Conservation (phyloP, 2,329 filamentous ascomycete genomes). For the Colletotrichum costaricense region DNA sequence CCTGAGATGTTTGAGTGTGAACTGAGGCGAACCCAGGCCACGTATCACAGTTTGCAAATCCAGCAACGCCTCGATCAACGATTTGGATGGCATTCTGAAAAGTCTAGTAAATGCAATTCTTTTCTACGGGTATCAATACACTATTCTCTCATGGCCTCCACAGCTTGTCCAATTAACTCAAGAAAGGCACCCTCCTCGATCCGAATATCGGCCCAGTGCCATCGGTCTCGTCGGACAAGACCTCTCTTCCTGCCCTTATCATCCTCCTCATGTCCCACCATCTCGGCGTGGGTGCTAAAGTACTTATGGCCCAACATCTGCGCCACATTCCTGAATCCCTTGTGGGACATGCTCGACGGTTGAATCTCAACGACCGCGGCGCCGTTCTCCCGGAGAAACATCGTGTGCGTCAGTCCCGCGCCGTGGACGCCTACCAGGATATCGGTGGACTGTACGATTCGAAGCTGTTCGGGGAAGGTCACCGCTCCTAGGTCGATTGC, state of each 20-base stretch:
- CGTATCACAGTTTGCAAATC: too few relatives aligned
- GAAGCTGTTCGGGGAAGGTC: constrained; percentile 50
- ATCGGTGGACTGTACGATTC: constrained; percentile 49
- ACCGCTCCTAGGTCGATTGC: constrained; percentile 48
- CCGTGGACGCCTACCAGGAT: constrained; percentile 57
- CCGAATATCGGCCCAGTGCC: too few relatives aligned
- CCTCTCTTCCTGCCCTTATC: neutral
- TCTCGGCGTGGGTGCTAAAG: constrained; percentile 47
- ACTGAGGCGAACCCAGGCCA: too few relatives aligned
- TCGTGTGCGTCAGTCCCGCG: constrained; percentile 53
- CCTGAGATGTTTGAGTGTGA: too few relatives aligned
- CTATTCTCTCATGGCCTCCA: too few relatives aligned
- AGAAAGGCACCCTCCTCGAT: too few relatives aligned
- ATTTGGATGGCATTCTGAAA: too few relatives aligned
- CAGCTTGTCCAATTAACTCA: too few relatives aligned
- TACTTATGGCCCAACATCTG: constrained; percentile 49
- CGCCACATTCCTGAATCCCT: constrained; percentile 55
- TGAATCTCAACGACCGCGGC: constrained; percentile 55
- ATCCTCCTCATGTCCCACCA: constrained; percentile 11
- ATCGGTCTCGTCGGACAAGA: neutral
- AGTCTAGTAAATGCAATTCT: too few relatives aligned
- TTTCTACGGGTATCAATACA: too few relatives aligned
- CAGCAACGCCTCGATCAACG: too few relatives aligned
- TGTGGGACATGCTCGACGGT: constrained; percentile 47
- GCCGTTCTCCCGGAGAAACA: constrained; percentile 50